A percentile compares a stretch with the other conserved stretches of the same genome.
Conservation (phyloP, 176 grass and related monocot genomes). For the Oryza longistaminata region DNA sequence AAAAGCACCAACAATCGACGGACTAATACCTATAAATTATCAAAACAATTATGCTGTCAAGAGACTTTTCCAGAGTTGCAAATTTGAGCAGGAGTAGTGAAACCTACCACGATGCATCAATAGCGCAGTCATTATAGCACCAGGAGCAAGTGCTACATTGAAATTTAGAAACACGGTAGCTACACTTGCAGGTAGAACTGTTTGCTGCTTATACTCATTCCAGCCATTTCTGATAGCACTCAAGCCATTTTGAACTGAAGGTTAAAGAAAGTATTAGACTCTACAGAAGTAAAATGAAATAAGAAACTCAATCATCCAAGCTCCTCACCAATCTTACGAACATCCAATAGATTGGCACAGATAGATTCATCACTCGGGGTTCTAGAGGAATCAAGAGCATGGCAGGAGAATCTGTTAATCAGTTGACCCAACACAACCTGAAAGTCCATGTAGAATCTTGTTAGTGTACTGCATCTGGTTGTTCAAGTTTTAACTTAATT, state of each 20-base stretch:
- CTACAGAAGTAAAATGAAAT: constrained; percentile 29
- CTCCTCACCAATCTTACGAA: constrained; percentile 69
- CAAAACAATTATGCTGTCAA: not conserved
- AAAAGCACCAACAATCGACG: constrained; percentile 88
- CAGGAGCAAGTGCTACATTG: constrained; percentile 91
- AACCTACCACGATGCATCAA: constrained; percentile 89
- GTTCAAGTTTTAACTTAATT: constrained; percentile 29
- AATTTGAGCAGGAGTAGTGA: constrained; percentile 32
- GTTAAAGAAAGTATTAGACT: constrained; percentile 41
- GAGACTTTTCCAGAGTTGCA: not conserved
- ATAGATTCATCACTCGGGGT: constrained; percentile 53
- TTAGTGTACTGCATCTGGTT: constrained; percentile 9
- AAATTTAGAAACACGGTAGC: constrained; percentile 93
- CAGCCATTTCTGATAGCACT: constrained; percentile 79
- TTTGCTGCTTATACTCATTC: constrained; percentile 91
- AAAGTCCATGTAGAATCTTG: constrained; percentile 35
- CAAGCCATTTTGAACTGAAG: constrained; percentile 82
- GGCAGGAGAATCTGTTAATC: constrained; percentile 82
- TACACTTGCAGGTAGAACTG: constrained; percentile 87
- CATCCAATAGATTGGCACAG: constrained; percentile 61
- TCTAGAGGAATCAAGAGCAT: constrained; percentile 75
- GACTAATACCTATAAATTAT: constrained; percentile 73
- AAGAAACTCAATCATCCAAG: constrained; percentile 7
- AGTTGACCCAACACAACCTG: constrained; percentile 88
- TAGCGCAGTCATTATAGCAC: constrained; percentile 92